Base-by-base conservation (phyloP, 148 eudicot species). In the Heliamphora exappendiculata region DNA sequence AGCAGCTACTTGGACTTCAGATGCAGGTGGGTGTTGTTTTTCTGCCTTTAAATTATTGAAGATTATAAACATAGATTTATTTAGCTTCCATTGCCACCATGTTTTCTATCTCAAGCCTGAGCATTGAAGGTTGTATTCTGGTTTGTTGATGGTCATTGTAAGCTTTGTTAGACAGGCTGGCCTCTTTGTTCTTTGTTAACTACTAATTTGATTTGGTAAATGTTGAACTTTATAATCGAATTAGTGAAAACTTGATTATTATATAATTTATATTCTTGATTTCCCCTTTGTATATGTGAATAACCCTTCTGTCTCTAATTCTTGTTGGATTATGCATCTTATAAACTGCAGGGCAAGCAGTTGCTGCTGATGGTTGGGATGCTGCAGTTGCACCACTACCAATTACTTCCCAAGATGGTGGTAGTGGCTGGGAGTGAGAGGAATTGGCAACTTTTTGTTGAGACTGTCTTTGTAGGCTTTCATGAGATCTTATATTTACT, bases 1-100 rank as follows among this genome's bases (percentile, higher is more conserved):
- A n/a, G n/a, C n/a, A n/a, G 5, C 79, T 9, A 87, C 82, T 14
- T 81, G 88, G 89, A 67, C 49, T 67, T 3, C 26, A 67, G 71
- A 39, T 2, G 16, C 70, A 67, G 71, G 71, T 67, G 31, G 29
- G 71, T 67, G 0, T 41, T n/a, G 1, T 11, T 41, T 19, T 42
- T 42, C 9, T n/a, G 31, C 33, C 31, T 67, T 20, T 33, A 24
- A 42, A 22, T 41, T 37, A 41, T 39, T n/a, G 29, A 41, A 28
- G 13, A 11, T 28, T 26, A 36, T 9, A 6, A 9, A 7, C 13
- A 41, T 12, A 64, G 8, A 7, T 37, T 20, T 3, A 9, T 62
- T 31, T 62, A 29, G 37, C 69, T 65, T 37, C 8, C 42, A 9
- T 9, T 65, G 26, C 4, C 44, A 8, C 19, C 9, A 64, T 14